Evolutionary conservation across 768 basidiomycete genomes (phyloP), one percentile per base, ranked within the genome.

Genomic region (Trametes meyenii): DNA sequence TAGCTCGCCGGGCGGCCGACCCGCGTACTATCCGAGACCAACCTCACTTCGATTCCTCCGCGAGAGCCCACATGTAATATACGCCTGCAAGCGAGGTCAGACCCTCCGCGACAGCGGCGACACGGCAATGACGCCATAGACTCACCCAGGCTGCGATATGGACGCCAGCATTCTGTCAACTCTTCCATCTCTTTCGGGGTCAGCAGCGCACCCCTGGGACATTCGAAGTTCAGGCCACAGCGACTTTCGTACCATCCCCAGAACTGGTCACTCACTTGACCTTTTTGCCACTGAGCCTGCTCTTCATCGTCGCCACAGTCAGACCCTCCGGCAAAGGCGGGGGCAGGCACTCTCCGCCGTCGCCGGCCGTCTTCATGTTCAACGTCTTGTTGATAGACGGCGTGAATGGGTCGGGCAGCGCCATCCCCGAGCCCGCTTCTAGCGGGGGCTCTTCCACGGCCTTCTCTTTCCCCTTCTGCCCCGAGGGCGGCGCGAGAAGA

Each of bases 31-130:
- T 39, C 50, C 43, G 38, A 24, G 33, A 21, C 42, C n/a, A 23
- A 38, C 35, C 40, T 50, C 54, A 63, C 52, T 68, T 67, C 2
- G 66, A 50, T 21, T 67, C 65, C 33, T 71, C 70, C 5, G 85
- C 83, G 57, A 92, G 77, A 2, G 88, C 83, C 92, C 92, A 95
- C 90, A 93, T 94, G 74, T 91, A 93, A 73, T 89, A 93, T 23
- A 91, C 88, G 53, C 83, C 88, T 89, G 64, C 33, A 46, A 46
- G 46, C 35, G 53, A 52, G 17, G 60, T 50, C 39, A 60, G 43
- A 42, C 24, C 36, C 14, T 23, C 8, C n/a, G n/a, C 60, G 36
- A 55, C 48, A 59, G 35, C 38, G 44, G 43, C 23, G 65, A 33
- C 12, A 59, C 33, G 8, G 17, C 26, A 40, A 57, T 57, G 52